A percentile compares a stretch with the other conserved stretches of the same genome.
Evolutionary conservation across 2,329 filamentous ascomycete genomes (phyloP).

Genomic region (Epichloe festucae): DNA sequence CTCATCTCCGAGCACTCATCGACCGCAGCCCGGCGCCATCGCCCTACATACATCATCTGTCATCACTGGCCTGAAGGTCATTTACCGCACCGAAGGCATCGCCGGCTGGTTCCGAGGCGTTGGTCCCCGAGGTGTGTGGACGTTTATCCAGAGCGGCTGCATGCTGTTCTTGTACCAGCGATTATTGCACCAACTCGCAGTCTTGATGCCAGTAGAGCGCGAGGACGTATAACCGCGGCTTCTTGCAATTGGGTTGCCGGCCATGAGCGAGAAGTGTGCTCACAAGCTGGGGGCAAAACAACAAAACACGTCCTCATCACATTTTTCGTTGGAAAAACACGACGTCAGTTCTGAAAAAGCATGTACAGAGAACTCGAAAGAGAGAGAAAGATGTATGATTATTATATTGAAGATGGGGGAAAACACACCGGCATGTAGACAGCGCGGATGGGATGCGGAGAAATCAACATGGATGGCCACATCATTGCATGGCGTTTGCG

Average conservation of each 20-base stretch:
- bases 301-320: background rate
- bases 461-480: background rate
- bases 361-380: background rate
- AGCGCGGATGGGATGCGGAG: background rate
- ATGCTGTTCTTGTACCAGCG: constrained; percentile 96
- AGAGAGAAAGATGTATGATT: background rate
- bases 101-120: constrained; percentile 90
- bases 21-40: constrained; percentile 64
- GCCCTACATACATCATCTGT: constrained; percentile 84
- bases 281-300: too few relatives aligned
- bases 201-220: constrained; percentile 23
- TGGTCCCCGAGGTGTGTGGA: constrained; percentile 88
- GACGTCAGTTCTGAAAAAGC: background rate
- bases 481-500: constrained; percentile 4
- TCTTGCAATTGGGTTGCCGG: too few relatives aligned
- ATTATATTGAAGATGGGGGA: background rate
- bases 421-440: background rate
- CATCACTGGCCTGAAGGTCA: constrained; percentile 67
- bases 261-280: too few relatives aligned
- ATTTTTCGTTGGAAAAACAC: background rate
- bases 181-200: constrained; percentile 63
- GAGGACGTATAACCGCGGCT: constrained; percentile 11
- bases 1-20: constrained; percentile 74
- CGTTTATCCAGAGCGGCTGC: constrained; percentile 88
- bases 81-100: constrained; percentile 82